Evolutionary conservation across 164 flowering plant species (phyloP), one percentile per base, ranked within the genome.

Genomic region (Chloranthus sessilifolius): DNA sequence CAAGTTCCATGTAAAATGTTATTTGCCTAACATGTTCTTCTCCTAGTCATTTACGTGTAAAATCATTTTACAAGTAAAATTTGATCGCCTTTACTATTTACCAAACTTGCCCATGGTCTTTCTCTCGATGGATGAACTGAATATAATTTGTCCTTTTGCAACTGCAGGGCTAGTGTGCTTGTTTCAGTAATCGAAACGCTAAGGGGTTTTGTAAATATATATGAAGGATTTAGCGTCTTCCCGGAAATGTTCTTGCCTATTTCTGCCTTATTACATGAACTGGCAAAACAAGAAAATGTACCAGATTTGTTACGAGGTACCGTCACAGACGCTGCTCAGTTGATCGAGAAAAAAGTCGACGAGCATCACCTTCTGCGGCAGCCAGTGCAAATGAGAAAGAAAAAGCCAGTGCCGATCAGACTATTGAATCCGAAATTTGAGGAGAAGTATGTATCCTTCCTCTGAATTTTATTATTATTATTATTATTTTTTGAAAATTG

Each of bases 381-480:
- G 46, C 96, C 99, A 36, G 79, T 94, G 40, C 80, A 79, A 68
- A 75, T 94, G 95, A 69, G 78, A 59, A 87, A 80, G 74, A 74
- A 77, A 43, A 90, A 83, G 78, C 88, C 82, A 46, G 78, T 75
- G 53, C 77, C 86, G 6, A 80, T 89, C 55, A 83, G 74, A 65
- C 48, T 69, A 56, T 62, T 75, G 3, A 76, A 66, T 65, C 97
- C 96, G 1, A 89, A 81, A 63, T 89, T 82, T 61, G 99, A 89
- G 60, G 95, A 86, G 65, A 77, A 82, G 99, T 88, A 84, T 66
- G 26, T 33, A 21, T 8, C 21, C 17, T 30, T 55, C 8, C n/a
- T 52, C n/a, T 8, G 28, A 25, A n/a, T 11, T 39, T 31, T 17
- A 24, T 2, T 61, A 10, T n/a, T 24, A n/a, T n/a, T n/a, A n/a